Evolutionary conservation across 768 basidiomycete genomes (phyloP).

Genomic region (Agaricus blazei): DNA sequence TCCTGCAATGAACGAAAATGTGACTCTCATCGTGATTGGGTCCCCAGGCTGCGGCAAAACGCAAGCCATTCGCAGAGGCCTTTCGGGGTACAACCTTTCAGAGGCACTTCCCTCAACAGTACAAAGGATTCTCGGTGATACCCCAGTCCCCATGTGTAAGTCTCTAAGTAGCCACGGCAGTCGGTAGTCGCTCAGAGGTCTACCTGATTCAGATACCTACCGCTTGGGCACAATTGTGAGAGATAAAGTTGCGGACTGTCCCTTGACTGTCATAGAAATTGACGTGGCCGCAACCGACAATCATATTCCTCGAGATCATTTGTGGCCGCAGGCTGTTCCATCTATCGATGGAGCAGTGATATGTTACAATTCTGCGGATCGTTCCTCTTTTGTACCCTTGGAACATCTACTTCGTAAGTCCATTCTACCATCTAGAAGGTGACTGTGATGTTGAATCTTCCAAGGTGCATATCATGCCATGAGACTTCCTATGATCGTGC

Average conservation of each 20-base stretch:
- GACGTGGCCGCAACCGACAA: conserved; percentile 37
- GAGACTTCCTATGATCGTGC: conserved; percentile 62
- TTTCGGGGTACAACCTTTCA: conserved; percentile 54
- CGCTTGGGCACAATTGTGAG: conserved; percentile 17
- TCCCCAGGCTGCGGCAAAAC: conserved; percentile 80
- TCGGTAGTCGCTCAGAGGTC: background rate
- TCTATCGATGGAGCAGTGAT: conserved; percentile 74
- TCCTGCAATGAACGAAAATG: conserved; percentile 17
- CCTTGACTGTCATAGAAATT: conserved; percentile 51
- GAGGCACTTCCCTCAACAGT: conserved; percentile 32
- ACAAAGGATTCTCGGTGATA: conserved; percentile 3
- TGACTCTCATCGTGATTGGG: conserved; percentile 78
- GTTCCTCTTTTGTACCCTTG: conserved; percentile 60
- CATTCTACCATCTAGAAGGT: background rate
- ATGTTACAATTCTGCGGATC: conserved; percentile 75
- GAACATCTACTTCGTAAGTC: conserved; percentile 67
- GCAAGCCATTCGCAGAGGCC: conserved; percentile 70
- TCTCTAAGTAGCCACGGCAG: background rate
- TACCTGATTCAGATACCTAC: conserved; percentile 22
- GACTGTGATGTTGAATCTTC: background rate
- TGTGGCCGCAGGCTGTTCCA: conserved; percentile 53
- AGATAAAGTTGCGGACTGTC: conserved; percentile 28
- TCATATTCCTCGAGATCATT: conserved; percentile 16
- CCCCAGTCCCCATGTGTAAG: conserved; percentile 6
- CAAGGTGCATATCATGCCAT: conserved; percentile 55